These are phyloP conservation scores for Ceratobasidium sp. DNA, from an alignment of 1,284 basidiomycete genomes.

Conservation along the genomic window DNA sequence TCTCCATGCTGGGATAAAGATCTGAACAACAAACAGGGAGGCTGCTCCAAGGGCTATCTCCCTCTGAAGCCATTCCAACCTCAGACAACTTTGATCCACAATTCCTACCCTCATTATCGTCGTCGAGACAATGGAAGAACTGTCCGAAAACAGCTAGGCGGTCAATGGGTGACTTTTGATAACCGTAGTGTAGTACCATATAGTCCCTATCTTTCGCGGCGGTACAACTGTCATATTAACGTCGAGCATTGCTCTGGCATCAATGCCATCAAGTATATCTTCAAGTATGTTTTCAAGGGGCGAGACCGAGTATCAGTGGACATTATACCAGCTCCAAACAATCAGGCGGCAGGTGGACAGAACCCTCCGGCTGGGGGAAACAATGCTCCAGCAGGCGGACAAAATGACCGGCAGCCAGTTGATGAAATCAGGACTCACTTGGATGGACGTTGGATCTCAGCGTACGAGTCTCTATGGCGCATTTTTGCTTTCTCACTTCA, in stretches of 20 bases:
- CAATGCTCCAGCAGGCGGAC: constrained; percentile 44
- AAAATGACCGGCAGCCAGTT: constrained; percentile 51
- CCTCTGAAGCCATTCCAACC: constrained; percentile 58
- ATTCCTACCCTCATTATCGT: constrained; percentile 59
- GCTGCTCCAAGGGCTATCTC: constrained; percentile 60
- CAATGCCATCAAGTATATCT: constrained; percentile 60
- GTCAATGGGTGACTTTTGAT: constrained; percentile 48
- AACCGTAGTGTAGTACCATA: constrained; percentile 62
- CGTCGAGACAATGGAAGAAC: constrained; percentile 8
- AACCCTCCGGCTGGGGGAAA: background rate
- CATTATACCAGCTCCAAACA: too few species aligned
- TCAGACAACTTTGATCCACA: constrained; percentile 57
- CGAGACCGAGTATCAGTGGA: constrained; percentile 58
- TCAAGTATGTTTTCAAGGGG: constrained; percentile 67
- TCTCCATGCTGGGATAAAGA: constrained; percentile 60
- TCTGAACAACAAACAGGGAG: constrained; percentile 53
- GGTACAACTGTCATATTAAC: constrained; percentile 66
- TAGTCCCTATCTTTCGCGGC: constrained; percentile 54
- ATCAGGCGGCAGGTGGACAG: background rate
- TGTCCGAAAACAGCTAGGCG: background rate
- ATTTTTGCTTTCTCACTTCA: constrained; percentile 58
- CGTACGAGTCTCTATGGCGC: constrained; percentile 58
- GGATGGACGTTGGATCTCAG: constrained; percentile 60
- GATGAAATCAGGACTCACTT: constrained; percentile 58
- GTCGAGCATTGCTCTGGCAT: constrained; percentile 58